Evolutionary conservation across 768 basidiomycete genomes (phyloP).

Genomic region (Auricularia heimuer): DNA sequence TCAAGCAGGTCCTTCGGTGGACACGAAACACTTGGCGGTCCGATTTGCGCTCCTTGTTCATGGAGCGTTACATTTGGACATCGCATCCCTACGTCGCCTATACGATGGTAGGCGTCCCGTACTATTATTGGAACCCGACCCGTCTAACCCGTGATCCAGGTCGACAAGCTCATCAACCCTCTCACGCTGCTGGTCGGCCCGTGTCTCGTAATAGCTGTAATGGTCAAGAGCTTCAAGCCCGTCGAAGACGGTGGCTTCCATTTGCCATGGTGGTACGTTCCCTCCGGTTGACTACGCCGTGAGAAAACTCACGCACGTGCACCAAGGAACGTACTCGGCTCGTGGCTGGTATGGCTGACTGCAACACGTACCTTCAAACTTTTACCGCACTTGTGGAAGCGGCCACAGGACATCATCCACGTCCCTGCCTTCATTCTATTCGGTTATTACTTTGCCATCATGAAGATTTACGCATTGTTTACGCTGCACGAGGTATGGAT

Average conservation of each 20-base stretch:
- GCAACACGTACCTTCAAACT: constrained; percentile 65
- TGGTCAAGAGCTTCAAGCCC: constrained; percentile 70
- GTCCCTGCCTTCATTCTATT: constrained; percentile 84
- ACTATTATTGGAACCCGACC: not conserved
- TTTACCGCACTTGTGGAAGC: constrained; percentile 69
- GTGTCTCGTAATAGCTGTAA: constrained; percentile 60
- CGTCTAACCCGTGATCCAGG: constrained; percentile 20
- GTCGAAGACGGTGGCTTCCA: constrained; percentile 64
- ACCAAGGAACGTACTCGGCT: constrained; percentile 55
- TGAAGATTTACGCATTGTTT: constrained; percentile 87
- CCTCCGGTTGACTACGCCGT: not conserved
- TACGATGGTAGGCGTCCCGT: constrained; percentile 60
- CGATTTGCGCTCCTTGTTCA: constrained; percentile 81
- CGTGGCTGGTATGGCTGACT: constrained; percentile 60
- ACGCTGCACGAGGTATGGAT: constrained; percentile 76
- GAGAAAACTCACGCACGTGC: not conserved
- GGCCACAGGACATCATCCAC: constrained; percentile 66
- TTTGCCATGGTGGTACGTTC: constrained; percentile 67
- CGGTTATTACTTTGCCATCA: constrained; percentile 89
- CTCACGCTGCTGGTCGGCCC: constrained; percentile 82
- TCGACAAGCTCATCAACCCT: constrained; percentile 79
- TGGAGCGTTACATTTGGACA: constrained; percentile 81
- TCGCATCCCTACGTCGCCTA: constrained; percentile 72
- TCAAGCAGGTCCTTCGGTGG: constrained; percentile 91
- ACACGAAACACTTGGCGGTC: constrained; percentile 92